Percentiles rank a stretch among this genome's conserved stretches.
Conservation (phyloP, 495 filamentous ascomycete genomes). For the Penicillium odoratum region DNA sequence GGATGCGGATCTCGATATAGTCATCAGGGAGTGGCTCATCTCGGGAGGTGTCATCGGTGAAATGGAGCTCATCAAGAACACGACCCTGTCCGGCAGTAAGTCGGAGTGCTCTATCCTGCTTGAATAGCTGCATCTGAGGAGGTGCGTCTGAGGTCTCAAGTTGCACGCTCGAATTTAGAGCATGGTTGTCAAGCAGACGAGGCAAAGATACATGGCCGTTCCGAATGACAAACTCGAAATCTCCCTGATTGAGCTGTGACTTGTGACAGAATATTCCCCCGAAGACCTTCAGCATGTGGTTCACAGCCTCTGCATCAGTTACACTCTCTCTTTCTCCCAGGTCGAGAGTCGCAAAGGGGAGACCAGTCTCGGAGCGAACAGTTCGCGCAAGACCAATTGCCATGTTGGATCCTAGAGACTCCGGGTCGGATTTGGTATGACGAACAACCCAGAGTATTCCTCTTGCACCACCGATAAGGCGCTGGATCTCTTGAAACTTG, state of each 20-base stretch:
- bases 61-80: constrained; percentile 35
- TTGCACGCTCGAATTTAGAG: constrained; percentile 28
- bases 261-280: constrained; percentile 24
- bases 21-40: constrained; percentile 20
- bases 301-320: constrained; percentile 11
- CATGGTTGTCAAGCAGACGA: constrained; percentile 29
- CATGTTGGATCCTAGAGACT: constrained; percentile 29
- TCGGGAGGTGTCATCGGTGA: constrained; percentile 29
- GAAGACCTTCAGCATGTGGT: constrained; percentile 31
- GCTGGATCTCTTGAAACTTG: constrained; percentile 29
- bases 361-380: constrained; percentile 32
- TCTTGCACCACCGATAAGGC: constrained; percentile 20
- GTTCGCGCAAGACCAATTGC: constrained; percentile 33
- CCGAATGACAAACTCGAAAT: constrained; percentile 34
- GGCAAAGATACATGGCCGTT: constrained; percentile 29
- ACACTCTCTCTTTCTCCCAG: constrained; percentile 24
- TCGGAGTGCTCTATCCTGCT: constrained; percentile 32
- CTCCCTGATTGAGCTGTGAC: constrained; percentile 18
- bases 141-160: constrained; percentile 25
- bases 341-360: constrained; percentile 31
- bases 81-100: constrained; percentile 26
- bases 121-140: constrained; percentile 24
- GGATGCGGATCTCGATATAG: constrained; percentile 32
- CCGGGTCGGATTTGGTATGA: constrained; percentile 13
- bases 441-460: constrained; percentile 34